Percentiles rank a stretch among this genome's conserved stretches.
phyloP scores from a whole-genome alignment of 768 basidiomycete species.

The Tylopilus subfusipes region DNA sequence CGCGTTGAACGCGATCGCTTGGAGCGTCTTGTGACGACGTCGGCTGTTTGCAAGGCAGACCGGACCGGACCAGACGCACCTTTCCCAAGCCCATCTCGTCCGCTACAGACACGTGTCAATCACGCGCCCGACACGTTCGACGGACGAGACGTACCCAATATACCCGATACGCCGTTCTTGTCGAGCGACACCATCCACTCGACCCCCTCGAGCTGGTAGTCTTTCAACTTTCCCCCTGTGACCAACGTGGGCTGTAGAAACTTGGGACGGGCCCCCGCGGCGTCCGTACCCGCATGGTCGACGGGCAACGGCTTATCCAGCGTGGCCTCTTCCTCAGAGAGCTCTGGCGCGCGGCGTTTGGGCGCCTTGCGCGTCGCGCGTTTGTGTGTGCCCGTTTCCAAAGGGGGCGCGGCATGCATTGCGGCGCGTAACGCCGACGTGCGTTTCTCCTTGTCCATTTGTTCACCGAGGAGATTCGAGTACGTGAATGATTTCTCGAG shows the following conservation, averaged over 20 bases:
- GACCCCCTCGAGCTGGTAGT: constrained; percentile 91
- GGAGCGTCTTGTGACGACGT: constrained; percentile 63
- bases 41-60: background rate
- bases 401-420: constrained; percentile 19
- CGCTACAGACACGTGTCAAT: constrained; percentile 41
- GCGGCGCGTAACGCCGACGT: constrained; percentile 29
- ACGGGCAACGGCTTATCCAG: constrained; percentile 13
- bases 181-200: constrained; percentile 93
- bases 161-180: constrained; percentile 80
- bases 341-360: constrained; percentile 10
- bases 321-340: background rate
- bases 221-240: constrained; percentile 81
- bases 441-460: constrained; percentile 63
- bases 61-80: constrained; percentile 35
- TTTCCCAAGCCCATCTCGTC: constrained; percentile 96
- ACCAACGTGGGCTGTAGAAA: constrained; percentile 76
- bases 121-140: constrained; percentile 14
- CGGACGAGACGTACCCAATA: constrained; percentile 51
- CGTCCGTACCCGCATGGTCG: background rate
- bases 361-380: constrained; percentile 10
- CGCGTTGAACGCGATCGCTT: constrained; percentile 92
- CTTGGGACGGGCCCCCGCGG: constrained; percentile 21
- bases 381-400: constrained; percentile 1
- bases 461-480: constrained; percentile 62
- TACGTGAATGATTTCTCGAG: constrained; percentile 77